Evolutionary conservation across 441 rosid species (phyloP), one percentile per base, ranked within the genome.

Genomic region (Kokia cookei): DNA sequence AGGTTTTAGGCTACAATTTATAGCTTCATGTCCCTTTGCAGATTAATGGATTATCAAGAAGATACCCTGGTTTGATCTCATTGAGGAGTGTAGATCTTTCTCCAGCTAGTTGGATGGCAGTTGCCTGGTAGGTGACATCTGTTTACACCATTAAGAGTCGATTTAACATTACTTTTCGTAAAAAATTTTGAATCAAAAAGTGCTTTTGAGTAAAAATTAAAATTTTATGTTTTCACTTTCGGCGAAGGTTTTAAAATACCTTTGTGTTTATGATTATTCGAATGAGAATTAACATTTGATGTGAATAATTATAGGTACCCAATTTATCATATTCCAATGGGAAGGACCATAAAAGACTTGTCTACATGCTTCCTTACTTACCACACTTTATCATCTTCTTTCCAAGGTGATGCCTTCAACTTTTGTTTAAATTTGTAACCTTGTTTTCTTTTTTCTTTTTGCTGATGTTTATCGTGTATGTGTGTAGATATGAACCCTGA

Each of bases 21-120:
- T 29, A 53, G 51, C 65, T 50, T 50, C 43, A 17, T 13, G 60
- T 75, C 77, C 69, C 55, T 81, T 78, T 73, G 14, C 90, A 95
- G 99, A 89, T 95, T 70, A 90, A 78, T 60, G 97, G 86, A 73
- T 75, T 91, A 71, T 84, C 97, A 80, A 80, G 70, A 75, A 86
- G 84, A 85, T 85, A 79, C 72, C 95, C 92, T 0, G 98, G 97
- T 35, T 80, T 96, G 78, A 89, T 88, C 89, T 87, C 98, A 3
- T 78, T 96, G 80, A 86, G 97, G 83, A 92, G 94, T 55, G 93
- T 96, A 2, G 99, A 96, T 86, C 99, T 96, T 87, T 96, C 99
- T 2, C 99, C 99, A 1, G 99, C 98, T 19, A 93, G 97, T 77
- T 96, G 99, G 99, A 96, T 96, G 98, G 95, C 99, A 0, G 94